phyloP scores from a whole-genome alignment of 2,329 filamentous ascomycete genomes.

The Trichoderma semiorbis region DNA sequence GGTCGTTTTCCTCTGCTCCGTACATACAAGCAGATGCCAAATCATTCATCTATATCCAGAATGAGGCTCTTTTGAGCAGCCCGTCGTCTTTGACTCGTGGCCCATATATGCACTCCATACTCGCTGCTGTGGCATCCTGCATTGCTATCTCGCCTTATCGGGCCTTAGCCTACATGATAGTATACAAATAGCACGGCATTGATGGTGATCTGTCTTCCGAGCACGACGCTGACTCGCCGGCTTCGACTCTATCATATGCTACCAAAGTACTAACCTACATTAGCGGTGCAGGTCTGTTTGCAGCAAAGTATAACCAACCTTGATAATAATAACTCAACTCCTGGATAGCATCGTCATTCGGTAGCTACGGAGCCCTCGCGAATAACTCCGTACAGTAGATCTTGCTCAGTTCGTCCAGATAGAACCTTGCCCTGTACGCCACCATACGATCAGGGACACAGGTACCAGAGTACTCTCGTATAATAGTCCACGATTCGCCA shows the following conservation, averaged over 20 bases:
- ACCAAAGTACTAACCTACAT: background rate
- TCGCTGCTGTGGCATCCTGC: background rate
- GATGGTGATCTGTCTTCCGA: background rate
- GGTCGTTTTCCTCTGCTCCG: background rate
- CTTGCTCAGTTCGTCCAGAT: background rate
- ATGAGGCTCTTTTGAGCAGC: background rate
- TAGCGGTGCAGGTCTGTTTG: background rate
- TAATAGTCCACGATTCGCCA: background rate
- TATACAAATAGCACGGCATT: background rate
- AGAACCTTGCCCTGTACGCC: background rate
- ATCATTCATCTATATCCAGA: background rate
- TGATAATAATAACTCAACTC: background rate
- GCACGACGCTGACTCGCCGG: background rate
- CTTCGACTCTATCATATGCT: background rate
- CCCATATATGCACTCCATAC: background rate
- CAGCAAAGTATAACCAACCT: background rate
- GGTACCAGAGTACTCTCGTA: background rate
- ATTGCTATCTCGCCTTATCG: slow-evolving; percentile 2
- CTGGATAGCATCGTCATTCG: background rate
- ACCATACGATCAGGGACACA: background rate
- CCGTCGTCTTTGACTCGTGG: background rate
- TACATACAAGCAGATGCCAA: background rate
- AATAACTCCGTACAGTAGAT: background rate
- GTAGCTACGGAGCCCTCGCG: background rate
- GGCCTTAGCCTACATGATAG: background rate